Percentiles rank a stretch among this genome's conserved stretches.
These are phyloP conservation scores for Picochlorum sp. DNA, from an alignment of 139 green algal genomes.

Conservation along the genomic window DNA sequence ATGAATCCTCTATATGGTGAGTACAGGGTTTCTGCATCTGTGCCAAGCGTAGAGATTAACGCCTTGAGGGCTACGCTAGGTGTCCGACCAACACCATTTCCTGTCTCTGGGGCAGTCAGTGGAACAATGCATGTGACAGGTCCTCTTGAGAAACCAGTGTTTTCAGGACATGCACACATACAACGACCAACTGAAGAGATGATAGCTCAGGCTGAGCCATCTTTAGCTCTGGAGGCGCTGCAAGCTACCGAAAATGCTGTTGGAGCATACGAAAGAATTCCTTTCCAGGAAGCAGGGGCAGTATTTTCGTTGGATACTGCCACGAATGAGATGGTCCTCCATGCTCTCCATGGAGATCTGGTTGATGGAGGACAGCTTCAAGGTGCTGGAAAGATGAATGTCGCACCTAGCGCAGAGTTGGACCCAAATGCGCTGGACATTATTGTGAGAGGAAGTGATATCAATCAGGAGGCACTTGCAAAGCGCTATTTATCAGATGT, in stretches of 20 bases:
- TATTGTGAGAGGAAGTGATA: conserved; percentile 40
- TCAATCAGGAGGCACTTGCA: conserved; percentile 61
- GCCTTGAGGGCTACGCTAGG: conserved; percentile 75
- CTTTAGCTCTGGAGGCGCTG: conserved; percentile 35
- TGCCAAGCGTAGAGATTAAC: conserved; percentile 76
- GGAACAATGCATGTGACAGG: conserved; percentile 82
- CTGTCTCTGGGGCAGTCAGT: conserved; percentile 62
- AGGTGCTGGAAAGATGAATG: conserved; percentile 68
- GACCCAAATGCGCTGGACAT: conserved; percentile 74
- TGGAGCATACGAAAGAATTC: conserved; percentile 72
- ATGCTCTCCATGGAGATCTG: conserved; percentile 47
- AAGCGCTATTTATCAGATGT: conserved; percentile 58
- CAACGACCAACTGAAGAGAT: conserved; percentile 16
- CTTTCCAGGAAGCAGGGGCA: conserved; percentile 36
- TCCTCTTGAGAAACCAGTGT: conserved; percentile 83
- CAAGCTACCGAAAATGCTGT: conserved; percentile 41
- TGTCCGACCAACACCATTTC: conserved; percentile 62
- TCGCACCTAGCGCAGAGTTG: conserved; percentile 61
- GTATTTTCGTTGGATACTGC: conserved; percentile 84
- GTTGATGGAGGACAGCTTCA: conserved; percentile 69
- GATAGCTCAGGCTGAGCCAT: conserved; percentile 25
- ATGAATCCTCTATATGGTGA: conserved; percentile 68
- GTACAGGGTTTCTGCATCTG: conserved; percentile 68
- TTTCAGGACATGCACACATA: conserved; percentile 45
- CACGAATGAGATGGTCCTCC: conserved; percentile 62